phyloP scores from a whole-genome alignment of 1,284 basidiomycete species.

The Naganishia cerealis region DNA sequence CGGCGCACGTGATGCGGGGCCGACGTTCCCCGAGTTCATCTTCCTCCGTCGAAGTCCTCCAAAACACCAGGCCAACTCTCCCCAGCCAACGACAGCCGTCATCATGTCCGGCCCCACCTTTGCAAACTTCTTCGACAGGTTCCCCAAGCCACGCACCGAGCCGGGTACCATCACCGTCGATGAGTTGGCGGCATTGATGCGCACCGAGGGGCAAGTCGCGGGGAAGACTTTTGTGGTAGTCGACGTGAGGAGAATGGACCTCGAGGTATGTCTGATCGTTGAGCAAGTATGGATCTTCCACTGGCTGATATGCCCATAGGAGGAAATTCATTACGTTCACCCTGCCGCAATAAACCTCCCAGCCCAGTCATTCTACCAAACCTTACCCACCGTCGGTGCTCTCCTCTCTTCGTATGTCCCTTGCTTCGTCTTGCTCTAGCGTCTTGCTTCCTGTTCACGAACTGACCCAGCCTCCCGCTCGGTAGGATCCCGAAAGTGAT shows the following conservation, averaged over 20 bases:
- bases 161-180: constrained; percentile 33
- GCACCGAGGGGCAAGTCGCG: constrained; percentile 3
- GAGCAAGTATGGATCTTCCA: not conserved
- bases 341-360: constrained; percentile 45
- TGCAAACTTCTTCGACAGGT: constrained; percentile 35
- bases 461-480: not conserved
- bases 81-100: no score
- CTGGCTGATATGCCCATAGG: constrained; percentile 29
- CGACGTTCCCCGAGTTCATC: not conserved
- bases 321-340: constrained; percentile 36
- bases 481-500: constrained; percentile 37
- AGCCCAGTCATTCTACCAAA: constrained; percentile 44
- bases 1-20: not conserved
- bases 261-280: constrained; percentile 35
- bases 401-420: constrained; percentile 31
- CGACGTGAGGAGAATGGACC: constrained; percentile 42
- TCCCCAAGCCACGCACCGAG: constrained; percentile 34
- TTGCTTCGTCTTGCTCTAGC: no score
- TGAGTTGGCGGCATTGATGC: constrained; percentile 35
- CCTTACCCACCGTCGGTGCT: constrained; percentile 35
- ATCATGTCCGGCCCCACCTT: not conserved
- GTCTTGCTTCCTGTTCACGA: no score
- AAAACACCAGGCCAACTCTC: no score
- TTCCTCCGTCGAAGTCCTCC: no score
- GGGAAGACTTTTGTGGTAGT: constrained; percentile 41